These are phyloP conservation scores for Porpolomopsis calyptriformis DNA, from an alignment of 768 basidiomycete species.

Conservation along the genomic window DNA sequence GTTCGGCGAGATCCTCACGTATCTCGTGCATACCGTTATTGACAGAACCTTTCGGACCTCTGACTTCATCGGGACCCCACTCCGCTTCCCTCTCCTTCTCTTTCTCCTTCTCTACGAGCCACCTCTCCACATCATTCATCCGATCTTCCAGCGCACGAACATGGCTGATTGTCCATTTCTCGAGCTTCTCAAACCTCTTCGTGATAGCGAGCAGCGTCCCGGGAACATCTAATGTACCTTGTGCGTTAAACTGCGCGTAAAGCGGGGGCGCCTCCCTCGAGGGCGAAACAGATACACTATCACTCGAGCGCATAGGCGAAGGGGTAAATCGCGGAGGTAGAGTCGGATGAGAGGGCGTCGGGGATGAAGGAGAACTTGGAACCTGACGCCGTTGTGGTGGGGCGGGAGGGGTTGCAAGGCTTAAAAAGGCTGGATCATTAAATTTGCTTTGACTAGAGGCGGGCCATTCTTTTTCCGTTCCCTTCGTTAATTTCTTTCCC, in stretches of 20 bases:
- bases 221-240: constrained; percentile 66
- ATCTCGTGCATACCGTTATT: constrained; percentile 40
- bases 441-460: constrained; percentile 40
- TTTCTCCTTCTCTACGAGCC: constrained; percentile 78
- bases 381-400: constrained; percentile 38
- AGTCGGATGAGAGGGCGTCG: constrained; percentile 50
- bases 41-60: constrained; percentile 6
- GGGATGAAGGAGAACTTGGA: constrained; percentile 48
- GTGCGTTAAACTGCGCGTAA: constrained; percentile 64
- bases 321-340: constrained; percentile 50
- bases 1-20: constrained; percentile 58
- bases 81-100: constrained; percentile 36
- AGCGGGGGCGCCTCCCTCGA: constrained; percentile 55
- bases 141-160: constrained; percentile 83
- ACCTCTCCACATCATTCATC: constrained; percentile 86
- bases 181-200: constrained; percentile 77
- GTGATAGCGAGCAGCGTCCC: constrained; percentile 67
- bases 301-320: constrained; percentile 45
- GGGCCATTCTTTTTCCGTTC: constrained; percentile 54
- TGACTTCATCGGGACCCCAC: constrained; percentile 7
- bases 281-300: constrained; percentile 34
- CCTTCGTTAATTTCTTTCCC: constrained; percentile 39
- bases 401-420: constrained; percentile 38
- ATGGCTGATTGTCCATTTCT: constrained; percentile 83
- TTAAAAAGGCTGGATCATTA: constrained; percentile 47